Percentiles rank a stretch among this genome's conserved stretches.
Evolutionary conservation across 148 eudicot genomes (phyloP).

Genomic region (Camellia sinensis): DNA sequence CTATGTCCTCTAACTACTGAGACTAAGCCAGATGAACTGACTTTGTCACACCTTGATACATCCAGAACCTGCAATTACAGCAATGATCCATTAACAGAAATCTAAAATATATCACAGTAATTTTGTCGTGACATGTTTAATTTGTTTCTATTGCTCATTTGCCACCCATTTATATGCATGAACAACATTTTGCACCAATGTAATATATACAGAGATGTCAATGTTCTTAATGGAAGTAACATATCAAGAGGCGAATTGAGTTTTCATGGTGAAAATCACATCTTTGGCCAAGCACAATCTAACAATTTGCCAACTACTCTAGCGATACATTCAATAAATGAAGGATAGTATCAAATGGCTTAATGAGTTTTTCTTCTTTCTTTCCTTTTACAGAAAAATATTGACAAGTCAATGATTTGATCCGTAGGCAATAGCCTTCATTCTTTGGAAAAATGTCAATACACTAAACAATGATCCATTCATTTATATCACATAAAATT

Average conservation of each 20-base stretch:
- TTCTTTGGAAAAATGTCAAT: not conserved
- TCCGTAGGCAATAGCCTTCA: not conserved
- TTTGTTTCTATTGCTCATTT: not conserved
- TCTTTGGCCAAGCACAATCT: not conserved
- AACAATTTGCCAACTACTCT: not conserved
- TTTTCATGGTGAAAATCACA: not conserved
- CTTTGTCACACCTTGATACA: conserved; percentile 63
- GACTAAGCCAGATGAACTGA: conserved; percentile 48
- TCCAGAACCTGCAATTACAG: conserved; percentile 45
- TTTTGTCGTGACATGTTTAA: not conserved
- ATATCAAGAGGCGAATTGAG: not conserved
- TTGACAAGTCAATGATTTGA: not conserved
- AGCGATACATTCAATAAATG: not conserved
- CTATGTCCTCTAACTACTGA: conserved; percentile 47
- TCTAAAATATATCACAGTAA: not conserved
- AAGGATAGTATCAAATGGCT: not conserved
- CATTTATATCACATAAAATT: not conserved
- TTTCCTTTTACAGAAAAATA: not conserved
- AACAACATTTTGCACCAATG: not conserved
- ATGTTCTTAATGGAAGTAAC: not conserved
- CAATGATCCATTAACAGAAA: not conserved
- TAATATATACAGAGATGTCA: not conserved
- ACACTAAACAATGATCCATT: not conserved
- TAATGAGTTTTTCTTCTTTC: not conserved
- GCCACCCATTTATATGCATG: not conserved